Base-by-base conservation (phyloP, 2,329 filamentous ascomycete species). In the Aspergillus fijiensis region DNA sequence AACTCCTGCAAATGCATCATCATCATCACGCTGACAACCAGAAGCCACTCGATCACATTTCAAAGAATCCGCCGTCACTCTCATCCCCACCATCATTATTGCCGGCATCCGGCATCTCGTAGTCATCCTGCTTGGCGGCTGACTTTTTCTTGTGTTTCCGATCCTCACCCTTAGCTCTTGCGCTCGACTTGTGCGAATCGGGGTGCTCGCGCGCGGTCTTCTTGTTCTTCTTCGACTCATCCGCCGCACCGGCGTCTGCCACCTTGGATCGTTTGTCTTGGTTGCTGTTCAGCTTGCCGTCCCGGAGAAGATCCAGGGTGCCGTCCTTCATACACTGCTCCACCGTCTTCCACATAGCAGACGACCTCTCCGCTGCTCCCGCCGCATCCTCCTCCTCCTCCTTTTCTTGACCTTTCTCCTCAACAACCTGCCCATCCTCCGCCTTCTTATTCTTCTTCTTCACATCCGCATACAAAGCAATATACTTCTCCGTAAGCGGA, bases 401-500 rank as follows among this genome's bases (percentile, higher is more conserved):
- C 11, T 62, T 57, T 1, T 63, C 58, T 5, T 55, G 64, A 1
- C 4, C 23, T 23, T 23, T 23, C 23, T 23, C 23, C 23, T 69
- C 66, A 9, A 66, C 51, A 7, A 60, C 59, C 4, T 65, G 58
- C 3, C 52, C 65, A 10, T 55, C 62, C 48, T 63, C 39, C 2
- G 56, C 5, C 47, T 60, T 67, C n/a, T 70, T 68, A 14, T 73
- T 67, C 31, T 71, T 67, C 31, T 71, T 66, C 54, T 77, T 63
- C 58, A 72, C 66, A 57, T 72, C 73, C 7, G 79, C 77, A 63
- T 82, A 88, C 2, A 88, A 72, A 21, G 84, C 81, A 12, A 84
- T 78, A 72, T 89, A 89, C 60, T 85, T 82, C 68, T 83, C 79
- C 58, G 81, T 80, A 23, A 88, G 77, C 14, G 86, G 86, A 63